These are phyloP conservation scores for Pyrenochaeta sp. DNA, from an alignment of 2,329 filamentous ascomycete species.

Conservation along the genomic window DNA sequence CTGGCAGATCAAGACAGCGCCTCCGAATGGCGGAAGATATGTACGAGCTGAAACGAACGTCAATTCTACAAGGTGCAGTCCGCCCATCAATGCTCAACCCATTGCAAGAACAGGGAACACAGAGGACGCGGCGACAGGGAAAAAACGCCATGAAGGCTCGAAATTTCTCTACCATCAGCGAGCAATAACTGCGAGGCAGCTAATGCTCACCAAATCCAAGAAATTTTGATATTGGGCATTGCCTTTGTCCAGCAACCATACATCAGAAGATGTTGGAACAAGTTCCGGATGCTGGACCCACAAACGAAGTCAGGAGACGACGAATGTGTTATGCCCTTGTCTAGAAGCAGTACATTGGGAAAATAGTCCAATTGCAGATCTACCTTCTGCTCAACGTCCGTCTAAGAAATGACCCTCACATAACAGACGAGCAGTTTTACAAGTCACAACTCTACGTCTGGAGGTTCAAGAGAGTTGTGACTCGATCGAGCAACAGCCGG, in stretches of 20 bases:
- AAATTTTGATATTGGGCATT: constrained; percentile 41
- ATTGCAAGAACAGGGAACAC: constrained; percentile 18
- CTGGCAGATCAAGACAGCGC: too few species aligned
- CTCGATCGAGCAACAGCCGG: too few species aligned
- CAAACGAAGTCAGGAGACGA: constrained; percentile 33
- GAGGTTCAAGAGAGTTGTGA: too few species aligned
- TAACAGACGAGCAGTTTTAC: too few species aligned
- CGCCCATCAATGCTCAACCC: constrained; percentile 34
- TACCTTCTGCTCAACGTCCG: too few species aligned
- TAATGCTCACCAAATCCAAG: constrained; percentile 4
- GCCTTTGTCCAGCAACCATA: constrained; percentile 49
- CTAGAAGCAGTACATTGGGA: not conserved
- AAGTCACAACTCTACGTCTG: too few species aligned
- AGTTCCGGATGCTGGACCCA: constrained; percentile 41
- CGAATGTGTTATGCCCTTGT: constrained; percentile 32
- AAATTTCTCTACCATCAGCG: constrained; percentile 11
- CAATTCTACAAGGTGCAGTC: constrained; percentile 34
- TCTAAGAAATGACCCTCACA: too few species aligned
- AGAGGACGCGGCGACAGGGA: constrained; percentile 34
- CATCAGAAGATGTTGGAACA: constrained; percentile 30
- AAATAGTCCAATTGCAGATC: not conserved
- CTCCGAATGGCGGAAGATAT: constrained; percentile 6
- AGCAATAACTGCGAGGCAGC: constrained; percentile 23
- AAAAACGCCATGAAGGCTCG: constrained; percentile 46
- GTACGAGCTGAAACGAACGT: constrained; percentile 46